These are phyloP conservation scores for Coemansia sp. DNA, from an alignment of 371 early-diverging fungal species.

Conservation along the genomic window DNA sequence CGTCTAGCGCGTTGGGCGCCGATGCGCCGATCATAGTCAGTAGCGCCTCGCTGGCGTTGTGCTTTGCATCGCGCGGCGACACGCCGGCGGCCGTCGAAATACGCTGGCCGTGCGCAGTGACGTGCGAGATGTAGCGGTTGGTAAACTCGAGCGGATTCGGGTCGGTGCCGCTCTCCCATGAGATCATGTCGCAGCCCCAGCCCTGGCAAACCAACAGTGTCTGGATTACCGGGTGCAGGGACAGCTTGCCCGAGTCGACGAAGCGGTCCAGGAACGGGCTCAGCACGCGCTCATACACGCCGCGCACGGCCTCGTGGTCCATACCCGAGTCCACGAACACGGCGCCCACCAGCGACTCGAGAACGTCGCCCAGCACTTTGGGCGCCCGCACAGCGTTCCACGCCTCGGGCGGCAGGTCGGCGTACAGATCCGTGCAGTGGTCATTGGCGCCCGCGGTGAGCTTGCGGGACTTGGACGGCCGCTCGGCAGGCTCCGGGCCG, in stretches of 20 bases:
- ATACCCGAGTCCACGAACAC: conserved; percentile 82
- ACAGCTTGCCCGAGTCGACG: conserved; percentile 51
- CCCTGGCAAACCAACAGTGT: conserved; percentile 46
- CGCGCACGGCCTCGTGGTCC: conserved; percentile 56
- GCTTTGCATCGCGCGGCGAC: conserved; percentile 43
- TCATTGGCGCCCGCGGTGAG: background rate
- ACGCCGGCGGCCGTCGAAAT: conserved; percentile 27
- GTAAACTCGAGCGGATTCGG: conserved; percentile 30
- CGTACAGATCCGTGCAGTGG: conserved; percentile 17
- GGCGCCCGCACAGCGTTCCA: conserved; percentile 76
- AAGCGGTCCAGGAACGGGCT: conserved; percentile 51
- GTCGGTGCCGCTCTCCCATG: conserved; percentile 26
- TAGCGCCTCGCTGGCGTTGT: conserved; percentile 21
- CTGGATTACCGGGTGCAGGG: conserved; percentile 51
- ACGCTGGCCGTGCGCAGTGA: conserved; percentile 18
- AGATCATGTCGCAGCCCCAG: conserved; percentile 41
- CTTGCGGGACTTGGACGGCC: background rate
- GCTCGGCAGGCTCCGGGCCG: background rate
- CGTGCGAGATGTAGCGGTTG: conserved; percentile 28
- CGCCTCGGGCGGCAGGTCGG: conserved; percentile 57
- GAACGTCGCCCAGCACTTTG: conserved; percentile 83
- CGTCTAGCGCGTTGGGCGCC: conserved; percentile 42
- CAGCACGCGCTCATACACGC: conserved; percentile 51
- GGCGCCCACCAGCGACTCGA: conserved; percentile 89
- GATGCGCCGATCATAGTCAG: conserved; percentile 30